A percentile compares a stretch with the other conserved stretches of the same genome.
Conservation (phyloP, 495 filamentous ascomycete genomes). For the Durotheca rogersii region DNA sequence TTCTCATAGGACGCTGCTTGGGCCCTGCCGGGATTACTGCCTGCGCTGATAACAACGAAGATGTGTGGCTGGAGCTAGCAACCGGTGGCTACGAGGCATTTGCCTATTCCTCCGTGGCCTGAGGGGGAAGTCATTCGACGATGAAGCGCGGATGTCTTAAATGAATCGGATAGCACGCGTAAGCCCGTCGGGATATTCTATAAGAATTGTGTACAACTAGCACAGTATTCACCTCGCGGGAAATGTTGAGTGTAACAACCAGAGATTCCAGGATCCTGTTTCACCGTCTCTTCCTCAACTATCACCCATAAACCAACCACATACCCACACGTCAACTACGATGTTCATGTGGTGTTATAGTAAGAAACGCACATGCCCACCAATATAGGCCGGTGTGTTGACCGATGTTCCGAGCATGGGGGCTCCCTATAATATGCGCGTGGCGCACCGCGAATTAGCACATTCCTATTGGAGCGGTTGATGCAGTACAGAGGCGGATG, state of each 20-base stretch:
- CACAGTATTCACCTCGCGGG: background rate
- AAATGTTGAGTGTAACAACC: background rate
- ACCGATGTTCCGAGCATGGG: background rate
- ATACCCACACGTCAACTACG: constrained; percentile 1
- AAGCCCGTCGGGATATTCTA: background rate
- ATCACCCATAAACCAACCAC: constrained; percentile 1
- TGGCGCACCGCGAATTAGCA: background rate
- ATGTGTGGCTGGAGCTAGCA: too few relatives aligned
- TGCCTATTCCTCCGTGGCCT: too few relatives aligned
- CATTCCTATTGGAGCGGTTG: background rate
- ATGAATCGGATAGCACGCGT: background rate
- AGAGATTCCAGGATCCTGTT: too few relatives aligned
- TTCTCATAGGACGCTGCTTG: too few relatives aligned
- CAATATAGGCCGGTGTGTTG: background rate
- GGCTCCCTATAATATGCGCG: background rate
- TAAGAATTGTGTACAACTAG: background rate
- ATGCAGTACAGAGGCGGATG: background rate
- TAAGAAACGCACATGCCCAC: background rate
- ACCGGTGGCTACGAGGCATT: too few relatives aligned
- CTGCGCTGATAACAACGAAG: too few relatives aligned
- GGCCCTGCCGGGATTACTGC: too few relatives aligned
- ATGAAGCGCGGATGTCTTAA: too few relatives aligned
- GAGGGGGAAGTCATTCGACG: too few relatives aligned
- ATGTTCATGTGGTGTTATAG: background rate
- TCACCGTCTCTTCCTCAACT: background rate